Base-by-base conservation (phyloP, 1,139 yeast species). In the Saccharomyces hybrid region DNA sequence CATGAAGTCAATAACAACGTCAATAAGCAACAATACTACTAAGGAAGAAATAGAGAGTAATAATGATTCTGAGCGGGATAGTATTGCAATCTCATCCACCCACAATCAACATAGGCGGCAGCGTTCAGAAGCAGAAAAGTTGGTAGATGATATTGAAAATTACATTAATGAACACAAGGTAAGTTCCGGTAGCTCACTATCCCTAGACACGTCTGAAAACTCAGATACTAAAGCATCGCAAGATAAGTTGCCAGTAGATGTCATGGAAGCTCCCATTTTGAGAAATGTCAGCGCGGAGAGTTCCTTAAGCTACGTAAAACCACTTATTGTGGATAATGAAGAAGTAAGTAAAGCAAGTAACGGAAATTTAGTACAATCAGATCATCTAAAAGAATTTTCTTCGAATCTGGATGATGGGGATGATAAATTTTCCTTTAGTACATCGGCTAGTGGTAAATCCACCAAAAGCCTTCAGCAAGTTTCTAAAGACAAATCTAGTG, bases 51-150 rank as follows among this genome's bases (percentile, higher is more conserved):
- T 16, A 25, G 27, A 20, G 14, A 34, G 9, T 25, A 38, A 38
- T 38, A 38, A 38, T 9, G 25, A 38, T 9, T 38, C 11, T 6
- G 44, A 38, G 6, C 44, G 14, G 29, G 25, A 13, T 14, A 16
- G 13, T 20, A 49, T 23, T 13, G 5, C 31, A 47, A 26, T 9
- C 7, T 8, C 20, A 42, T 44, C 34, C 25, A 23, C 44, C 23
- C 48, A 14, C 14, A 29, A 49, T 20, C 53, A 57, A 26, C 71
- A 68, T 51, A 56, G 58, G 51, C 60, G 70, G 42, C 66, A 67
- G 48, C 56, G 59, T 44, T 68, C 72, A 5, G 66, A 69, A 47
- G 68, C 70, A 7, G 72, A 69, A 51, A 63, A 64, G 49, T 56
- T 68, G 27, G 66, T 66, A 4, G 71, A 68, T 31, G 70, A 69